Evolutionary conservation across 2,329 filamentous ascomycete genomes (phyloP).

Genomic region (Colletotrichum orchidophilum): DNA sequence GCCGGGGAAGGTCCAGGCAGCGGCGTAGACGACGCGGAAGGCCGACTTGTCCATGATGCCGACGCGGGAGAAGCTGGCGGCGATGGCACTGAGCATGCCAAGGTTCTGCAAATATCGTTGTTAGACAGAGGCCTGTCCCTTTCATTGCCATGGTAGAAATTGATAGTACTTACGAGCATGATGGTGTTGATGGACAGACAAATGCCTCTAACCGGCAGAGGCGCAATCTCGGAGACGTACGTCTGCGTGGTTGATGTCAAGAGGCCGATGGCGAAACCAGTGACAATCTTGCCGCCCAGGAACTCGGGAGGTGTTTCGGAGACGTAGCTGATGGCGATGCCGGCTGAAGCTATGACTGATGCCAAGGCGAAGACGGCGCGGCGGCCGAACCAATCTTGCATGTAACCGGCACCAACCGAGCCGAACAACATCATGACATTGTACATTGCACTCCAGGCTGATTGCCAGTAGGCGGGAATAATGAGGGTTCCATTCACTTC

Average conservation of each 20-base stretch:
- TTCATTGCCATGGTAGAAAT: constrained; percentile 18
- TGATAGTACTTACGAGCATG: constrained; percentile 44
- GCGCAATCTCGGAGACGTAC: constrained; percentile 48
- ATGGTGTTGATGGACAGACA: constrained; percentile 51
- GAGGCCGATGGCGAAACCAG: constrained; percentile 34
- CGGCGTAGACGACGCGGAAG: constrained; percentile 42
- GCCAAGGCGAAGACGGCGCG: constrained; percentile 29
- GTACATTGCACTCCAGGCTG: constrained; percentile 37
- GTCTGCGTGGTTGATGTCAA: constrained; percentile 35
- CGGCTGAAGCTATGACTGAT: constrained; percentile 23
- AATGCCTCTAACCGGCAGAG: constrained; percentile 47
- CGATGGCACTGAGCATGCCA: constrained; percentile 42
- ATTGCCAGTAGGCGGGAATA: constrained; percentile 38
- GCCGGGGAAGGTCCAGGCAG: constrained; percentile 42
- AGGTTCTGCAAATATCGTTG: constrained; percentile 9
- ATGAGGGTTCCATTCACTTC: constrained; percentile 35
- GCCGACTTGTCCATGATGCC: constrained; percentile 45
- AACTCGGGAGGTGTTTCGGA: constrained; percentile 30
- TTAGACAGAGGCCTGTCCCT: background rate
- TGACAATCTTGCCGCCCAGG: constrained; percentile 37
- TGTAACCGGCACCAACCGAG: constrained; percentile 32
- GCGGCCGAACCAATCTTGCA: constrained; percentile 36
- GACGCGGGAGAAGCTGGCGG: constrained; percentile 45
- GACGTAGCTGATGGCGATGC: constrained; percentile 35
- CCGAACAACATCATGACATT: constrained; percentile 36